phyloP scores from a whole-genome alignment of 352 stramenopile species.

The Phytopythium sindhum region DNA sequence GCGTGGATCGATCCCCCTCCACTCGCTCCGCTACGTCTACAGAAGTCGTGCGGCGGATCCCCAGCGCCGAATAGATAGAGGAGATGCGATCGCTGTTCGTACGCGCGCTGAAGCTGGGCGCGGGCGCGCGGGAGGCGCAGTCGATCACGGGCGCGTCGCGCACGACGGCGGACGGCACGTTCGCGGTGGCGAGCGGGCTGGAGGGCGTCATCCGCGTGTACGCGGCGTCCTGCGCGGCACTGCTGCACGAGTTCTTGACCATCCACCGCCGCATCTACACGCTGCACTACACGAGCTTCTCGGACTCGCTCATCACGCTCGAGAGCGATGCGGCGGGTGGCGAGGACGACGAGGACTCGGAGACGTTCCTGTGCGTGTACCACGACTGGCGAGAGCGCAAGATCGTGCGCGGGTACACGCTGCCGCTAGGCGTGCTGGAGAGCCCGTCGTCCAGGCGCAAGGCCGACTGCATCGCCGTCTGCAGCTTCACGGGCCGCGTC shows the following conservation, averaged over 20 bases:
- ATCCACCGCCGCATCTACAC: slow-evolving; percentile 70
- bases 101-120: slow-evolving; percentile 49
- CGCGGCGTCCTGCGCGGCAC: slow-evolving; percentile 62
- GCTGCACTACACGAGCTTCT: slow-evolving; percentile 85
- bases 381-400: slow-evolving; percentile 82
- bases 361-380: slow-evolving; percentile 86
- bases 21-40: too few relatives aligned
- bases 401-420: slow-evolving; percentile 78
- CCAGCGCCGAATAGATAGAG: neutral
- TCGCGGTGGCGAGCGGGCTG: slow-evolving; percentile 55
- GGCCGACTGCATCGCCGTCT: slow-evolving; percentile 72
- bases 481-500: slow-evolving; percentile 79
- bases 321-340: slow-evolving; percentile 42
- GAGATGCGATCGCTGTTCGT: slow-evolving; percentile 70
- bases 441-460: slow-evolving; percentile 47
- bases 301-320: slow-evolving; percentile 81
- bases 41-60: too few relatives aligned
- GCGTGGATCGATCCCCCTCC: too few relatives aligned
- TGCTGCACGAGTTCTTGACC: slow-evolving; percentile 79
- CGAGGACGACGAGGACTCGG: slow-evolving; percentile 37
- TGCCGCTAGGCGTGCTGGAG: slow-evolving; percentile 74
- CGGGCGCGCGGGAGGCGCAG: slow-evolving; percentile 25
- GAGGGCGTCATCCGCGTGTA: slow-evolving; percentile 82
- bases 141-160: slow-evolving; percentile 59
- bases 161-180: slow-evolving; percentile 64